Evolutionary conservation across 179 eudicot genomes (phyloP).

Genomic region (Silene noctiflora): DNA sequence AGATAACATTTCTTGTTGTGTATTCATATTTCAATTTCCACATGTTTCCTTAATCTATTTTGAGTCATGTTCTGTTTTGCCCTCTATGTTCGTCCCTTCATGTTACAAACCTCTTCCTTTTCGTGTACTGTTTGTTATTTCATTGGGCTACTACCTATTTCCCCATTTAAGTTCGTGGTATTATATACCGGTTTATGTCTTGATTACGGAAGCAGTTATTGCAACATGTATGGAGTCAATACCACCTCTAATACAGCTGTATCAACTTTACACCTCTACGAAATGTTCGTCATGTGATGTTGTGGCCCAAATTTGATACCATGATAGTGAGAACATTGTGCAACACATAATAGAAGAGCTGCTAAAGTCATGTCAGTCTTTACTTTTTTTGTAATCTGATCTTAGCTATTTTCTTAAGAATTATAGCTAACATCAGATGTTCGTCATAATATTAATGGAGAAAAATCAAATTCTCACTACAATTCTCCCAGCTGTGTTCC

Average conservation of each 20-base stretch:
- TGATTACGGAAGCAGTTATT: too few relatives aligned
- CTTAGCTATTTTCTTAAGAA: neutral
- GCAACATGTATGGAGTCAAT: too few relatives aligned
- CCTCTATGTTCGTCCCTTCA: neutral
- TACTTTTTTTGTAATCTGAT: neutral
- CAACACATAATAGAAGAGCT: neutral
- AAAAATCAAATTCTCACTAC: too few relatives aligned
- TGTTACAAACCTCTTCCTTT: neutral
- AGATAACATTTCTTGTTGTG: conserved; percentile 1
- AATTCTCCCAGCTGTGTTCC: too few relatives aligned
- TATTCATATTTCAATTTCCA: conserved; percentile 4
- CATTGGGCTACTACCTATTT: neutral
- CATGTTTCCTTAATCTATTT: neutral
- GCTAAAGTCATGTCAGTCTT: neutral
- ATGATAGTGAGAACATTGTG: neutral
- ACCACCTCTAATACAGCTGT: too few relatives aligned
- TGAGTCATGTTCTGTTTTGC: neutral
- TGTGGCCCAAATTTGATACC: neutral
- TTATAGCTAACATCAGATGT: too few relatives aligned
- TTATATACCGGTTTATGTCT: too few relatives aligned
- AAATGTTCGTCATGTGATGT: too few relatives aligned
- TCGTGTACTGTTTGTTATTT: neutral
- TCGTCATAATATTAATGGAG: too few relatives aligned
- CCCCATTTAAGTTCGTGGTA: too few relatives aligned
- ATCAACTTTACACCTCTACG: too few relatives aligned